Evolutionary conservation across 164 flowering plant species (phyloP).

Genomic region (Magnolia kwangsiensis): DNA sequence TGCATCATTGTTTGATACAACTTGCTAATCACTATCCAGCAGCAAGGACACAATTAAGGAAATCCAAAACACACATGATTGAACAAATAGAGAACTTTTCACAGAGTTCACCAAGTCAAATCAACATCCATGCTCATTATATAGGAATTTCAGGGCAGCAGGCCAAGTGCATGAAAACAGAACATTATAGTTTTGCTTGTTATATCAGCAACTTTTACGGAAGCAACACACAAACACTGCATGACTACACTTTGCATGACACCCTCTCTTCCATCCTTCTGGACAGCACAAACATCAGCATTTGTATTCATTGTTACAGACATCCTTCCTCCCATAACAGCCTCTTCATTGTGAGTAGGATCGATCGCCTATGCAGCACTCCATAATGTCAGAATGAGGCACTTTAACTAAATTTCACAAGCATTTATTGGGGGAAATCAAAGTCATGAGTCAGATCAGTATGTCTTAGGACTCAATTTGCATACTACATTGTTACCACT

Average conservation of each 20-base stretch:
- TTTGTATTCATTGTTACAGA: conserved; percentile 77
- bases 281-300: conserved; percentile 91
- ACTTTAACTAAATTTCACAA: background rate
- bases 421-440: background rate
- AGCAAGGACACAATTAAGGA: background rate
- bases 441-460: background rate
- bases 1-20: too few relatives aligned
- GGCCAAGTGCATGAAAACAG: background rate
- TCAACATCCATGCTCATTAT: background rate
- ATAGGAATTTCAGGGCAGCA: background rate
- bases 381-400: conserved; percentile 8
- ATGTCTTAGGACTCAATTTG: conserved; percentile 1
- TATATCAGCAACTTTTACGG: conserved; percentile 69
- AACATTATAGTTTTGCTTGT: conserved; percentile 61
- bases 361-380: conserved; percentile 55
- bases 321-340: conserved; percentile 84
- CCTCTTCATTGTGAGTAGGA: conserved; percentile 80
- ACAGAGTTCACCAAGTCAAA: background rate
- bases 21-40: too few relatives aligned
- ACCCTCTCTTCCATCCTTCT: conserved; percentile 91
- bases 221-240: conserved; percentile 85
- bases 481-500: conserved; percentile 64
- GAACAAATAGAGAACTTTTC: background rate
- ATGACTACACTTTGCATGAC: conserved; percentile 64
- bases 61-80: background rate